phyloP scores from a whole-genome alignment of 768 basidiomycete genomes.

The Boletus patriciae region DNA sequence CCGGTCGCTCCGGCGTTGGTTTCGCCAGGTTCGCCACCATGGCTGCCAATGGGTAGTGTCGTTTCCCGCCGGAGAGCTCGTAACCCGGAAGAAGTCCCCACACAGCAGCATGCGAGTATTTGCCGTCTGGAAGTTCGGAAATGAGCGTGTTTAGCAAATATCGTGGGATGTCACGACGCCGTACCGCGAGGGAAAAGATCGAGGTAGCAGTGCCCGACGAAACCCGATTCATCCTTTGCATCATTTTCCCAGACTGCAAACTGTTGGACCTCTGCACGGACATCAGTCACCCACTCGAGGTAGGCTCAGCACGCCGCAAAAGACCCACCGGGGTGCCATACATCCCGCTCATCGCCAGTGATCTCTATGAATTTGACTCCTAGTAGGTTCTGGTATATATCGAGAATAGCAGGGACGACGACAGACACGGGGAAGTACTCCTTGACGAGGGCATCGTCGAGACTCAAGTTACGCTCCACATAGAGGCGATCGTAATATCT shows the following conservation, averaged over 20 bases:
- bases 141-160: not conserved
- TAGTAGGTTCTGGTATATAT: slow-evolving; percentile 81
- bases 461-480: slow-evolving; percentile 61
- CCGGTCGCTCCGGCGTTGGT: slow-evolving; percentile 74
- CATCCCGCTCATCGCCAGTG: slow-evolving; percentile 56
- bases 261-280: slow-evolving; percentile 66
- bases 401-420: slow-evolving; percentile 79
- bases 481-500: slow-evolving; percentile 41
- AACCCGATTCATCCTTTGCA: slow-evolving; percentile 66
- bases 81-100: slow-evolving; percentile 76
- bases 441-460: slow-evolving; percentile 80
- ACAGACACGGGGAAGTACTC: slow-evolving; percentile 87
- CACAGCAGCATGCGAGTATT: slow-evolving; percentile 87
- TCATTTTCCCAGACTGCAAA: slow-evolving; percentile 84
- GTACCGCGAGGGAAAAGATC: slow-evolving; percentile 83
- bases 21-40: slow-evolving; percentile 95
- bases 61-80: slow-evolving; percentile 51
- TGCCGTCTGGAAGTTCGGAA: slow-evolving; percentile 47
- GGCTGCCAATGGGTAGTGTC: slow-evolving; percentile 71
- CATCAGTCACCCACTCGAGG: not conserved
- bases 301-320: not conserved
- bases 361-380: slow-evolving; percentile 63
- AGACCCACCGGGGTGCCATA: slow-evolving; percentile 78
- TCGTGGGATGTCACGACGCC: slow-evolving; percentile 1
- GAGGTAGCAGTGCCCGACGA: slow-evolving; percentile 84